These are phyloP conservation scores for Trametes punicea DNA, from an alignment of 768 basidiomycete genomes.

Conservation along the genomic window DNA sequence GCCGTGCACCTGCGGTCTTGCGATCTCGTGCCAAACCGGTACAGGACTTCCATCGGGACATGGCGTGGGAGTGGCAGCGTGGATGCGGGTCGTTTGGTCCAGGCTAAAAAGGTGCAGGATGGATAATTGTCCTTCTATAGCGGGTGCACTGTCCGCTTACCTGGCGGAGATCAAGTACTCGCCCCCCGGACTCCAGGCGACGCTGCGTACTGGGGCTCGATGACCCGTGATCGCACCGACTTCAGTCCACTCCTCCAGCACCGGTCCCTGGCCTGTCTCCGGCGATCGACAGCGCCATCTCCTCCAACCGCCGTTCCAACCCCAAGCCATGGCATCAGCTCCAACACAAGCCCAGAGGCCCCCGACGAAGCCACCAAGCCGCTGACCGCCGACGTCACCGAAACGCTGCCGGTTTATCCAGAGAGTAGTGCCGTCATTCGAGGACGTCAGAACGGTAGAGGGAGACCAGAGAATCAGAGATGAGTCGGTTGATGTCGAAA, in stretches of 20 bases:
- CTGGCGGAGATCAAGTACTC: conserved; percentile 84
- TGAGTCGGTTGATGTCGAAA: conserved; percentile 95
- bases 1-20: conserved; percentile 94
- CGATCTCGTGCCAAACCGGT: conserved; percentile 80
- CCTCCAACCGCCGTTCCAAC: conserved; percentile 94
- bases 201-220: conserved; percentile 68
- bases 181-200: conserved; percentile 85
- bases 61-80: conserved; percentile 49
- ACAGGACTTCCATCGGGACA: conserved; percentile 10
- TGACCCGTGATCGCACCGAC: conserved; percentile 84
- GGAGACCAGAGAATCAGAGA: conserved; percentile 95
- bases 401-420: conserved; percentile 93
- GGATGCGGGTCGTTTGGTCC: conserved; percentile 91
- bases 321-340: conserved; percentile 72
- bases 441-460: conserved; percentile 43
- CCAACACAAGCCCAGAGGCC: conserved; percentile 74
- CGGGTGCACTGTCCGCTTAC: conserved; percentile 46
- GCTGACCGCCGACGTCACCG: conserved; percentile 90
- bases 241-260: conserved; percentile 64
- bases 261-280: background rate
- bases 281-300: conserved; percentile 59
- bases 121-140: background rate
- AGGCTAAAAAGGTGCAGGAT: conserved; percentile 43
- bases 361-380: conserved; percentile 90
- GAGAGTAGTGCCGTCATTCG: conserved; percentile 51